Base-by-base conservation (phyloP, 352 stramenopile genomes). In the Phytopythium vexans region DNA sequence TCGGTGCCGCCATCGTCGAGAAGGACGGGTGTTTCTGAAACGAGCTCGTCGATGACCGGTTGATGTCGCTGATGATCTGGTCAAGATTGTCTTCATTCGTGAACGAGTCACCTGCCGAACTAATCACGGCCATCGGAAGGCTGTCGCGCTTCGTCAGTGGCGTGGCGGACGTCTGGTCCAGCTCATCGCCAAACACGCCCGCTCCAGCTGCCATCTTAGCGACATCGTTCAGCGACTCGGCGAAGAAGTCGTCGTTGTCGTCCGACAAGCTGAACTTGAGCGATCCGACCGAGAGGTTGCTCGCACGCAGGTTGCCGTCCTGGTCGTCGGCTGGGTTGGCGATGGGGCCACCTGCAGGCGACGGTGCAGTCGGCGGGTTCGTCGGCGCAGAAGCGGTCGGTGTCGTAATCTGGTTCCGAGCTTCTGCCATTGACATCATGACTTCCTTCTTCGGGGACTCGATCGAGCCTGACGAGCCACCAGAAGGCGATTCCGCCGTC, bases 31-130 rank as follows among this genome's bases (percentile, higher is more conserved):
- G 52, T 27, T 86, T 88, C 12, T 65, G 41, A n/a, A 86, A 61
- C 2, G 72, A 72, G 0, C 53, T 71, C 21, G 54, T 77, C 27
- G 73, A 85, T 15, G 76, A 65, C 11, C 71, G 72, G 52, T 86
- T 70, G 39, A 90, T 89, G 36, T 89, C 79, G 34, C 81, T 76
- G 41, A 92, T 89, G 44, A 92, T 89, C 52, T 80, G 67, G 54
- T 90, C 79, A 45, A 92, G 34, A 55, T 88, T 89, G 55, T 76
- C 75, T 50, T 87, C 75, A 44, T 86, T 74, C 32, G 77, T 82
- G 35, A 92, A 92, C 34, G 77, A 89, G 49, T 89, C 82, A 32
- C 86, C 68, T 3, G 79, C 74, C 4, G 73, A 82, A 50, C 62
- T 77, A 44, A 87, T 87, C 37, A 83, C 67, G 3, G 68, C 74